Conservation (phyloP, 495 filamentous ascomycete species). For the Neurospora africana region DNA sequence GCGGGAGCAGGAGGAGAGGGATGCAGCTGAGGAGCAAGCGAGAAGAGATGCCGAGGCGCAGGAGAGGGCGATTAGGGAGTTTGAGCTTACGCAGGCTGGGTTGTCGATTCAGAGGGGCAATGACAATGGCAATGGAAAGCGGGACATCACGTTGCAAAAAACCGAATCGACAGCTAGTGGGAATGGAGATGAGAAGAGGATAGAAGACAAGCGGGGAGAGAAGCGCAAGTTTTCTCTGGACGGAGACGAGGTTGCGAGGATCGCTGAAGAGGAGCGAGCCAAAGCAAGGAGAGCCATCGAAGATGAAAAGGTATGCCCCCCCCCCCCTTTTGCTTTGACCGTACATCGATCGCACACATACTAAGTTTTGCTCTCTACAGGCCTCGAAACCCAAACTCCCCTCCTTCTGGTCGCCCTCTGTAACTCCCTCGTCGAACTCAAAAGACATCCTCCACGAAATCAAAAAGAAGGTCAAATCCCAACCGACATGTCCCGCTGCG, state of each 20-base stretch:
- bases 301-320: constrained; percentile 56
- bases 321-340: background rate
- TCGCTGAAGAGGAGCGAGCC: constrained; percentile 58
- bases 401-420: constrained; percentile 88
- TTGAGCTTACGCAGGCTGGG: constrained; percentile 59
- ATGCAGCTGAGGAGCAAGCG: constrained; percentile 42
- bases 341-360: background rate
- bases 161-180: background rate
- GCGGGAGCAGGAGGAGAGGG: constrained; percentile 45
- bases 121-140: constrained; percentile 22
- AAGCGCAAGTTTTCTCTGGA: constrained; percentile 81
- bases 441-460: constrained; percentile 42
- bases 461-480: constrained; percentile 54
- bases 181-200: constrained; percentile 8
- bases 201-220: constrained; percentile 34
- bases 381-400: constrained; percentile 64
- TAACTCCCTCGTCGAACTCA: constrained; percentile 55
- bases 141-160: constrained; percentile 12
- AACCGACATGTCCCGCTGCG: constrained; percentile 73
- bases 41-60: constrained; percentile 49
- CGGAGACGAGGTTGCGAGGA: constrained; percentile 64
- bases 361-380: constrained; percentile 16
- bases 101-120: constrained; percentile 45
- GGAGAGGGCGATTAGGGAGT: constrained; percentile 47
- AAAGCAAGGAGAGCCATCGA: constrained; percentile 58